Base-by-base conservation (phyloP, 805 yeast genomes). In the Metschnikowia hibisci region DNA sequence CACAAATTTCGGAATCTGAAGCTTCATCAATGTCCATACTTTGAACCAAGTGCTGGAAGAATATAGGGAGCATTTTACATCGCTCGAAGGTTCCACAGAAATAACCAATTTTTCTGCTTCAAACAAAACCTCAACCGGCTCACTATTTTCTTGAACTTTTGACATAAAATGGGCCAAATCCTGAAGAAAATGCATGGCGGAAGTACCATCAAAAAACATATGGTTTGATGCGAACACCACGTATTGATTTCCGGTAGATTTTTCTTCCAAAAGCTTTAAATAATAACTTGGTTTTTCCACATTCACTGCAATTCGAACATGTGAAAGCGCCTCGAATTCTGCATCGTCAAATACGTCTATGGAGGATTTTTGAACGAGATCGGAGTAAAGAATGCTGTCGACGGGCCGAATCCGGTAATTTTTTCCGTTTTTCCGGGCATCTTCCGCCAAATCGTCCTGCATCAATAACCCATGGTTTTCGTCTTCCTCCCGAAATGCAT, bases 141-240 rank as follows among this genome's bases (percentile, higher is more conserved):
- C 36, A 3, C 30, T 10, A 1, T 13, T 15, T 11, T 25, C 27
- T 4, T n/a, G n/a, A 1, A 28, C 37, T 4, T 14, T 37, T 1
- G 39, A 42, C 7, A 37, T 4, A 3, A 28, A 42, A 14, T 28
- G 25, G 11, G 42, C 41, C 30, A 52, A 34, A 33, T 52, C 55
- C 15, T 35, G 42, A 20, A 45, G 26, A 20, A 50, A 45, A 29
- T 43, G 31, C 16, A 41, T 45, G 1, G 38, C 52, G 11, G 52
- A 42, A 2, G 37, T 37, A 11, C 55, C 55, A 29, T 52, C 55
- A 28, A 52, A 44, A 6, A 46, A 25, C 18, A 44, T 30, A 23
- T 52, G 55, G 26, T 50, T 50, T 39, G 40, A 42, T 8, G 44
- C 36, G 12, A 52, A 48, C 4, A 43, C 34, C 26, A 52, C 16